Percentiles rank a stretch among this genome's conserved stretches.
Evolutionary conservation across 148 eudicot species (phyloP).

Genomic region (Simmondsia chinensis): DNA sequence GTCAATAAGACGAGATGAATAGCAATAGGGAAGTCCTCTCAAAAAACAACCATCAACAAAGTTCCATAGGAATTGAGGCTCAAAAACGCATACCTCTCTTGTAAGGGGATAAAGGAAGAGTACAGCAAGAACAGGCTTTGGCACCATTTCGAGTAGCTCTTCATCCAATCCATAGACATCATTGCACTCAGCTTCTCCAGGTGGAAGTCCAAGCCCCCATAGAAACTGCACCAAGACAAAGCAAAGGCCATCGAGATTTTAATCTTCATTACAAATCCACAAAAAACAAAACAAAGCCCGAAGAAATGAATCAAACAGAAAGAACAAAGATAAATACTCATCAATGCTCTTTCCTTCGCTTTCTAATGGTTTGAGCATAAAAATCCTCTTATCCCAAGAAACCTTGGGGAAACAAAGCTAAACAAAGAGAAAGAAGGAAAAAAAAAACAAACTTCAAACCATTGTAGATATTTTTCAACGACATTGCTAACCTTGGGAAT

Average conservation of each 20-base stretch:
- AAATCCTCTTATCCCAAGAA: background rate
- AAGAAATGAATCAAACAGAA: background rate
- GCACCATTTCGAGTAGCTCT: constrained; percentile 84
- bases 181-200: constrained; percentile 70
- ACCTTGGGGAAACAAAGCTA: background rate
- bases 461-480: too few species aligned
- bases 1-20: background rate
- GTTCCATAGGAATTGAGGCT: background rate
- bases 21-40: background rate
- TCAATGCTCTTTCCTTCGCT: too few species aligned
- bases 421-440: too few species aligned
- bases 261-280: background rate
- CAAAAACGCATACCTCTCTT: constrained; percentile 30
- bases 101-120: constrained; percentile 77
- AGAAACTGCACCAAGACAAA: constrained; percentile 56
- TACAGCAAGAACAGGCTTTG: constrained; percentile 89
- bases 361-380: background rate
- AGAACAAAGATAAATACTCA: too few species aligned
- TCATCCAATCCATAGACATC: constrained; percentile 94
- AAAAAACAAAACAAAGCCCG: background rate
- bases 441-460: too few species aligned
- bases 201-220: constrained; percentile 82
- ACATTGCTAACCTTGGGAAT: too few species aligned
- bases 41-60: background rate
- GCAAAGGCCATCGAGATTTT: background rate